These are phyloP conservation scores for Tetracladium setigerum DNA, from an alignment of 495 filamentous ascomycete species.

Conservation along the genomic window DNA sequence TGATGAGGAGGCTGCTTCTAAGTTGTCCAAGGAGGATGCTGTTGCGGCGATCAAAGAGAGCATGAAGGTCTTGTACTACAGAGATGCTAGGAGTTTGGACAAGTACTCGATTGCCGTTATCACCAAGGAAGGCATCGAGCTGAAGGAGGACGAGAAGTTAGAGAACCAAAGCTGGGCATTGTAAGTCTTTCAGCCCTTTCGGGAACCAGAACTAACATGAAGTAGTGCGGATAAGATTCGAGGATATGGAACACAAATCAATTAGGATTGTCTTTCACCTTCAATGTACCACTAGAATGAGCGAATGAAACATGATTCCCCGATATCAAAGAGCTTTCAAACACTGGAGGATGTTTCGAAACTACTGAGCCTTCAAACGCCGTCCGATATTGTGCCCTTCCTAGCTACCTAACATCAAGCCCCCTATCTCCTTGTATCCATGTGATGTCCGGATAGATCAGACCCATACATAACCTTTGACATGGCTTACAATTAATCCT, in stretches of 20 bases:
- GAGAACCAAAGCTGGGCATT: slow-evolving; percentile 94
- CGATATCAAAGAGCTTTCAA: too few relatives aligned
- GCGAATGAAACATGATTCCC: too few relatives aligned
- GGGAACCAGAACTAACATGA: slow-evolving; percentile 52
- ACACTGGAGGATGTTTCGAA: too few relatives aligned
- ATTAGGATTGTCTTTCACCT: slow-evolving; percentile 24
- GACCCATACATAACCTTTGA: too few relatives aligned
- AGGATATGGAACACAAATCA: slow-evolving; percentile 65
- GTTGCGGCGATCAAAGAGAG: slow-evolving; percentile 76
- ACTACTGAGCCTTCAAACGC: too few relatives aligned
- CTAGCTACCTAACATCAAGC: too few relatives aligned
- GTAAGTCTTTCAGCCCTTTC: slow-evolving; percentile 34
- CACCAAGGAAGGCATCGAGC: slow-evolving; percentile 74
- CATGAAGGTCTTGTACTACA: slow-evolving; percentile 97
- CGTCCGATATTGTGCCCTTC: too few relatives aligned
- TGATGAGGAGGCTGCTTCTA: slow-evolving; percentile 66
- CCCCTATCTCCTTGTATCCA: too few relatives aligned
- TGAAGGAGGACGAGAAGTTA: slow-evolving; percentile 67
- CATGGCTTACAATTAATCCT: too few relatives aligned
- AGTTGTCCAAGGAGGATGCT: slow-evolving; percentile 70
- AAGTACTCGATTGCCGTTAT: slow-evolving; percentile 86
- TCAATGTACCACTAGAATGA: slow-evolving; percentile 19
- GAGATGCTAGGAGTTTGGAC: slow-evolving; percentile 88
- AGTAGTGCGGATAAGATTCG: slow-evolving; percentile 23
- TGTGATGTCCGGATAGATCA: too few relatives aligned